Evolutionary conservation across 179 eudicot species (phyloP).

Genomic region (Nepenthes alata): DNA sequence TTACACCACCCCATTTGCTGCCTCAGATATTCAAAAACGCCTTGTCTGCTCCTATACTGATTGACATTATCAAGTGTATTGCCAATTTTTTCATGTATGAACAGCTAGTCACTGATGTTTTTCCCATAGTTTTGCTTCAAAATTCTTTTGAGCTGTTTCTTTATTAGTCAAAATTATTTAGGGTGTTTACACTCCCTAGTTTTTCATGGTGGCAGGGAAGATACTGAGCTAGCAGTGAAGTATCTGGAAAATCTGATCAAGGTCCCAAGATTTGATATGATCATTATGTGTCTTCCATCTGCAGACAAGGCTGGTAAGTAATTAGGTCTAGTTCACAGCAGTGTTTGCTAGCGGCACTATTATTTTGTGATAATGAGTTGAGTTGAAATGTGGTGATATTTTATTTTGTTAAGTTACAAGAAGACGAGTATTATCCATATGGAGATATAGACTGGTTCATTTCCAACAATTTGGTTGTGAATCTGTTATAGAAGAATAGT

Average conservation of each 20-base stretch:
- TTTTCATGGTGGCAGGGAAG: conserved; percentile 43
- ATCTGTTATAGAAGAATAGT: no score
- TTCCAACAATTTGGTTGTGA: no score
- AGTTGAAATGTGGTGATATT: no score
- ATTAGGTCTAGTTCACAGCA: background rate
- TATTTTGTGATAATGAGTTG: no score
- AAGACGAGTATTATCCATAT: no score
- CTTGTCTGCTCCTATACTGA: conserved; percentile 59
- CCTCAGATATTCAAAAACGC: conserved; percentile 83
- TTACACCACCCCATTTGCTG: conserved; percentile 54
- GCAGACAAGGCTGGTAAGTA: conserved; percentile 65
- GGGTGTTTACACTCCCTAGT: background rate
- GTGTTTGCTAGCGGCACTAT: no score
- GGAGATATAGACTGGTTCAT: no score
- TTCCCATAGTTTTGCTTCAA: background rate
- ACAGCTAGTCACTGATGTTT: background rate
- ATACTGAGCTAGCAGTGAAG: conserved; percentile 49
- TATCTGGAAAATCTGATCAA: conserved; percentile 56
- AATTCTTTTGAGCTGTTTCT: background rate
- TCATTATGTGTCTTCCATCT: conserved; percentile 78
- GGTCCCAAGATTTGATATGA: conserved; percentile 70
- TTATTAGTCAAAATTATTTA: background rate
- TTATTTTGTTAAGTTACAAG: no score
- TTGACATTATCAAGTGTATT: conserved; percentile 63
- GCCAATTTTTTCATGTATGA: conserved; percentile 61